Conservation (phyloP, 352 stramenopile genomes). For the Phytophthora podocarpi region DNA sequence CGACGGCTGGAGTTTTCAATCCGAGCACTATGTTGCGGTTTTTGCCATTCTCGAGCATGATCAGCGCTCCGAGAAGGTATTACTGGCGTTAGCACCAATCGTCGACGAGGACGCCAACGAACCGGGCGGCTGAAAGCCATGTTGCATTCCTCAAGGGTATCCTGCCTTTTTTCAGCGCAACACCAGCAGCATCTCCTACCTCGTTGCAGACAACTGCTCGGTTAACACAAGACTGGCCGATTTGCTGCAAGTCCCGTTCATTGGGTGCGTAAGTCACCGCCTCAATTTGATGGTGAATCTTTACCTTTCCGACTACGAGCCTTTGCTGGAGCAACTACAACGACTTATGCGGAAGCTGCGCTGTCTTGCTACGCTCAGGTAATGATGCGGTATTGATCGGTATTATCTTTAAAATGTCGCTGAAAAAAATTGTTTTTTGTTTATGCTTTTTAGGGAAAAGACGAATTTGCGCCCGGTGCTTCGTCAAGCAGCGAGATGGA, state of each 20-base stretch:
- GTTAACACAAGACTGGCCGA: background rate
- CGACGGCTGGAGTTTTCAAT: background rate
- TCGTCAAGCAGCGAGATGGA: background rate
- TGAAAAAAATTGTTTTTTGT: too few relatives aligned
- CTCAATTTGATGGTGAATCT: conserved; percentile 5
- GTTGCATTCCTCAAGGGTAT: background rate
- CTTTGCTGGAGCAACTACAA: background rate
- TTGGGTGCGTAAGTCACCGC: conserved; percentile 1
- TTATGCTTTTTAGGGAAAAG: background rate
- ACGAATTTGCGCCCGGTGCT: background rate
- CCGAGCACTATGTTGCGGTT: background rate
- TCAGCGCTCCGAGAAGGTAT: background rate
- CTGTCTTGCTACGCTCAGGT: background rate
- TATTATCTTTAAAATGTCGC: too few relatives aligned
- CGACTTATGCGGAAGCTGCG: conserved; percentile 12
- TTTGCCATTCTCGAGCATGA: conserved; percentile 3
- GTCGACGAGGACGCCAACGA: background rate
- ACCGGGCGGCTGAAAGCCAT: background rate
- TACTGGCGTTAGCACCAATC: background rate
- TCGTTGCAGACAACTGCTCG: conserved; percentile 4
- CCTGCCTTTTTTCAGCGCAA: background rate
- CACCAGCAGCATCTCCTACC: background rate
- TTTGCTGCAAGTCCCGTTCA: conserved; percentile 2
- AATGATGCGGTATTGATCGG: too few relatives aligned
- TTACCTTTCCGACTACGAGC: background rate